phyloP scores from a whole-genome alignment of 2,329 filamentous ascomycete genomes.

The Tolypocladium nubicola region DNA sequence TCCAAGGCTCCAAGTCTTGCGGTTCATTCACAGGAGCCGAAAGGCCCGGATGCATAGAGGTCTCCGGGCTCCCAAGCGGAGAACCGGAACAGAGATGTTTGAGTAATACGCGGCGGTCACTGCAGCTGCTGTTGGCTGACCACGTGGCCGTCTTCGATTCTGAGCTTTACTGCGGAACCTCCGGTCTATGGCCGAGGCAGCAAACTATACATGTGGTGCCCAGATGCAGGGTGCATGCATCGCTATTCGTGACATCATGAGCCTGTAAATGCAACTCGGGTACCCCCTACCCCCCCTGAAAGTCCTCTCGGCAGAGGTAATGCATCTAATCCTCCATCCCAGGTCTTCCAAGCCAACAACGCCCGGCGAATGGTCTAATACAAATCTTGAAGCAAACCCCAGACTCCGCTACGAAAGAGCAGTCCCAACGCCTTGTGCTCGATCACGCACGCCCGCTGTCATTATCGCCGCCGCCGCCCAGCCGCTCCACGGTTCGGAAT shows the following conservation, averaged over 20 bases:
- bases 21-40: constrained; percentile 24
- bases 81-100: constrained; percentile 1
- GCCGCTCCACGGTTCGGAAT: constrained; percentile 54
- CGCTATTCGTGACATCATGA: neutral
- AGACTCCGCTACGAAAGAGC: neutral
- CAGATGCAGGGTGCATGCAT: neutral
- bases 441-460: constrained; percentile 13
- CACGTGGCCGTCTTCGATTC: too few relatives aligned
- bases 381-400: neutral
- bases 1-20: constrained; percentile 1
- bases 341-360: neutral
- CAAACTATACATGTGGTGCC: neutral
- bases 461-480: constrained; percentile 46
- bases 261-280: neutral
- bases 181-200: neutral
- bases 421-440: neutral
- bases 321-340: neutral
- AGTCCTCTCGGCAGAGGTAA: neutral
- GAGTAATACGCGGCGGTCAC: constrained; percentile 9
- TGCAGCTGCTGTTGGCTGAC: constrained; percentile 3
- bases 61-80: constrained; percentile 27
- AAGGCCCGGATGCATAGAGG: constrained; percentile 27
- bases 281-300: neutral
- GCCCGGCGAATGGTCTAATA: neutral
- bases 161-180: neutral